These are phyloP conservation scores for Diospyros lotus DNA, from an alignment of 148 eudicot genomes.

Conservation along the genomic window DNA sequence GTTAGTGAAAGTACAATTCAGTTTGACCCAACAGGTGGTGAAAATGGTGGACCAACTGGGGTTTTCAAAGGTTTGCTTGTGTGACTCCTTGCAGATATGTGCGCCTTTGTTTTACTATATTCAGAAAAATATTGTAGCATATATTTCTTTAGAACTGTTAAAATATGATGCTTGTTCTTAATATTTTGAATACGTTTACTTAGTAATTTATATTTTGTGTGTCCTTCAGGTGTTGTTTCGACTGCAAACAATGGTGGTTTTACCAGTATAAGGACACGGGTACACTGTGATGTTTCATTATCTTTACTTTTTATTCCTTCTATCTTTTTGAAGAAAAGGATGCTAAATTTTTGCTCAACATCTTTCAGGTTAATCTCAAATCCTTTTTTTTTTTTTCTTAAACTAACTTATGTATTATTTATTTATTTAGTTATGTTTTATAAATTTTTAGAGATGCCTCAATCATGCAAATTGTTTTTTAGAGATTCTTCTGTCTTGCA, in stretches of 20 bases:
- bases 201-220: background rate
- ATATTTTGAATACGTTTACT: background rate
- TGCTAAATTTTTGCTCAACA: too few relatives aligned
- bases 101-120: background rate
- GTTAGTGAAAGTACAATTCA: constrained; percentile 83
- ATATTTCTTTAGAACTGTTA: background rate
- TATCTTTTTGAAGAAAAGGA: background rate
- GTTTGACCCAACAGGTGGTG: constrained; percentile 75
- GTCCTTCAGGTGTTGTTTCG: constrained; percentile 69
- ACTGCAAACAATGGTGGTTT: constrained; percentile 96
- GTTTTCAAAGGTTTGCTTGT: constrained; percentile 71
- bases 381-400: background rate
- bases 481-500: too few relatives aligned
- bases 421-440: too few relatives aligned
- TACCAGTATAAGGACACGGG: constrained; percentile 83
- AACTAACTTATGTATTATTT: too few relatives aligned
- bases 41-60: constrained; percentile 74
- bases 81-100: background rate
- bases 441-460: too few relatives aligned
- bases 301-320: too few relatives aligned
- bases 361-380: too few relatives aligned
- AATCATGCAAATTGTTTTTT: too few relatives aligned
- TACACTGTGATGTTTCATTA: constrained; percentile 17
- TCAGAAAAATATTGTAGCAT: background rate
- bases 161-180: background rate